Evolutionary conservation across 2,329 filamentous ascomycete species (phyloP).

Genomic region (Colletotrichum lindemuthianum): DNA sequence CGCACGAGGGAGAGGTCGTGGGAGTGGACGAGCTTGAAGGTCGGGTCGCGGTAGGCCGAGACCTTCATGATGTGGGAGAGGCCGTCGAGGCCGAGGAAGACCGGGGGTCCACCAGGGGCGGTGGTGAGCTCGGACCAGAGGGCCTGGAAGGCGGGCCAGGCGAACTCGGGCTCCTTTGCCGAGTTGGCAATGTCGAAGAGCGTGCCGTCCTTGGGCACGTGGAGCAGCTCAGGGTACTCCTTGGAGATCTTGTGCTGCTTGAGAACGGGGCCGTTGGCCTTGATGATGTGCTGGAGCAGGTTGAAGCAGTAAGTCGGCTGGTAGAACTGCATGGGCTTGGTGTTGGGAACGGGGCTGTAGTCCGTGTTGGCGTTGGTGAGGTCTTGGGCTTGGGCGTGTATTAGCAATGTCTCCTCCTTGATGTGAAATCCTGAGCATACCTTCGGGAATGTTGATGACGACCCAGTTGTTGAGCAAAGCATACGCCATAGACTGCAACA

Average conservation of each 20-base stretch:
- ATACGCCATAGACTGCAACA: conserved; percentile 85
- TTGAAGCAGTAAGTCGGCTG: conserved; percentile 82
- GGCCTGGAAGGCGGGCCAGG: conserved; percentile 83
- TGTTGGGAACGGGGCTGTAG: conserved; percentile 76
- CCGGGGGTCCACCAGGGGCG: conserved; percentile 60
- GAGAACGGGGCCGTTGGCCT: conserved; percentile 77
- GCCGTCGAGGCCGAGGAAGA: conserved; percentile 83
- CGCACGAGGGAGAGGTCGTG: conserved; percentile 83
- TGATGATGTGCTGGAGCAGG: conserved; percentile 77
- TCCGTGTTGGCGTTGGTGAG: conserved; percentile 82
- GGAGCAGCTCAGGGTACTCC: conserved; percentile 62
- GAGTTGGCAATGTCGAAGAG: conserved; percentile 77
- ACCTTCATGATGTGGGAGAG: conserved; percentile 83
- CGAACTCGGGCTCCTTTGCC: conserved; percentile 77
- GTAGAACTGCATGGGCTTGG: conserved; percentile 70
- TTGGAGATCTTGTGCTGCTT: conserved; percentile 56
- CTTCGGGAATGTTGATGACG: conserved; percentile 89
- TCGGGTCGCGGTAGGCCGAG: conserved; percentile 78
- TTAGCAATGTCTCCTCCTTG: background rate
- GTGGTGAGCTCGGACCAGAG: conserved; percentile 80
- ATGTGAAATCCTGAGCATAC: conserved; percentile 57
- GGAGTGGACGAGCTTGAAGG: conserved; percentile 81
- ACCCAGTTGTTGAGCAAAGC: conserved; percentile 87
- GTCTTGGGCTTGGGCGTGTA: conserved; percentile 72
- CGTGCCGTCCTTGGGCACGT: conserved; percentile 68